Evolutionary conservation across 768 basidiomycete genomes (phyloP).

Genomic region (Boletus pseudo-olivaceus): DNA sequence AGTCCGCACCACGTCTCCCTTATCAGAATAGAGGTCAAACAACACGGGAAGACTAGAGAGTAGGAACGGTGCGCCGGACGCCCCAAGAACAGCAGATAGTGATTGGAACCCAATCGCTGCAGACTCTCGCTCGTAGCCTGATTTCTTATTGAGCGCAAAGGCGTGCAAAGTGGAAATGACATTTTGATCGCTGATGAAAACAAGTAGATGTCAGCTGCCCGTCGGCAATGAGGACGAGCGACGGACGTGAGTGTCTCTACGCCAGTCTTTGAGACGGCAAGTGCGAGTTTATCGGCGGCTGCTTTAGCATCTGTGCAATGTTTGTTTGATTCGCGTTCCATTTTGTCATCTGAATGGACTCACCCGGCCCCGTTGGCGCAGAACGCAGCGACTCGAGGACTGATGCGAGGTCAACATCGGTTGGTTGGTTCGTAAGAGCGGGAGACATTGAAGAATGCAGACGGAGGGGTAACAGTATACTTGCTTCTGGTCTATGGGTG

Average conservation of each 20-base stretch:
- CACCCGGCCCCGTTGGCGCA: conserved; percentile 63
- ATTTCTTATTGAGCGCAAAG: conserved; percentile 82
- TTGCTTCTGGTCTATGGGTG: conserved; percentile 20
- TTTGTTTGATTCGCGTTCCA: not conserved
- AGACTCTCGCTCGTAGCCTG: conserved; percentile 85
- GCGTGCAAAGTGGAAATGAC: conserved; percentile 61
- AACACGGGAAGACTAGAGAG: conserved; percentile 73
- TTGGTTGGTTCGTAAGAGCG: conserved; percentile 44
- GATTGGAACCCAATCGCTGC: conserved; percentile 79
- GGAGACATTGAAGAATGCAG: conserved; percentile 45
- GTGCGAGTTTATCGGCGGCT: conserved; percentile 76
- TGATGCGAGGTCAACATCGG: conserved; percentile 42
- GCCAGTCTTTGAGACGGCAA: conserved; percentile 63
- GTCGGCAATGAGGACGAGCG: conserved; percentile 1
- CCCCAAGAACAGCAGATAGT: conserved; percentile 65
- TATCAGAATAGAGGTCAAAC: conserved; percentile 87
- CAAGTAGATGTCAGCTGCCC: conserved; percentile 14
- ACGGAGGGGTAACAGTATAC: conserved; percentile 4
- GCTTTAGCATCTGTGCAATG: conserved; percentile 69
- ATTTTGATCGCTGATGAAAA: conserved; percentile 48
- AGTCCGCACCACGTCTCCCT: conserved; percentile 84
- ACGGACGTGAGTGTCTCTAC: conserved; percentile 59
- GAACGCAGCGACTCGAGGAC: conserved; percentile 45
- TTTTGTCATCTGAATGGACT: conserved; percentile 10
- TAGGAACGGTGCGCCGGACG: conserved; percentile 67